Percentiles rank a stretch among this genome's conserved stretches.
phyloP scores from a whole-genome alignment of 2,329 filamentous ascomycete genomes.

The Pseudocercospora cruenta region DNA sequence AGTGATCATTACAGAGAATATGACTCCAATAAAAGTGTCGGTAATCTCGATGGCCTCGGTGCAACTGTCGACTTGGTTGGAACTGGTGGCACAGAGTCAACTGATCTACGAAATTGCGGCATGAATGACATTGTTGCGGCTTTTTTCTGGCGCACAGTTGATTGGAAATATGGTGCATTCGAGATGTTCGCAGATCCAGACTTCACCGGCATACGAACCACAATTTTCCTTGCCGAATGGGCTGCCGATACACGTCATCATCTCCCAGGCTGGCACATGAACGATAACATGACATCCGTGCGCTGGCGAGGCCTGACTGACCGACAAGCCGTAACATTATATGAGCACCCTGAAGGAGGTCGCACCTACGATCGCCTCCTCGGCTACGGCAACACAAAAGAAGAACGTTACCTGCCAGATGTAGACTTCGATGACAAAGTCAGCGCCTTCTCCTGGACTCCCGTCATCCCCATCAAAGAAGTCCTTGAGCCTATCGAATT shows the following conservation, averaged over 20 bases:
- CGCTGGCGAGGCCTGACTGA: conserved; percentile 4
- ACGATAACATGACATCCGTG: neutral
- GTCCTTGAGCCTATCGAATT: neutral
- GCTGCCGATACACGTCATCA: neutral
- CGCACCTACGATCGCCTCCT: neutral
- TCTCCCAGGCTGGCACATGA: conserved; percentile 2
- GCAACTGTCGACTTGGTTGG: neutral
- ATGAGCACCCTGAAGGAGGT: neutral
- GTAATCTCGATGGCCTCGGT: neutral
- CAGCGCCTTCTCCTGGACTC: conserved; percentile 1
- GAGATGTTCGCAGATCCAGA: conserved; percentile 3
- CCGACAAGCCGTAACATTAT: neutral
- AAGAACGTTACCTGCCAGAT: neutral
- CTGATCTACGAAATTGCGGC: neutral
- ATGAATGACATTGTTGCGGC: neutral
- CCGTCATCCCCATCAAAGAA: neutral
- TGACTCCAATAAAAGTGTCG: neutral
- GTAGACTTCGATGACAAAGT: conserved; percentile 4
- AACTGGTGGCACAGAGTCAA: neutral
- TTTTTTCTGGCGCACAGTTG: conserved; percentile 11
- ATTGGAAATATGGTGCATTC: conserved; percentile 3
- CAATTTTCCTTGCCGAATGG: neutral
- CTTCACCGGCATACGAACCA: neutral
- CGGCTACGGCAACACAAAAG: neutral
- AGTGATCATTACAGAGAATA: neutral